These are phyloP conservation scores for Leucocoprinus birnbaumii DNA, from an alignment of 768 basidiomycete genomes.

Conservation along the genomic window DNA sequence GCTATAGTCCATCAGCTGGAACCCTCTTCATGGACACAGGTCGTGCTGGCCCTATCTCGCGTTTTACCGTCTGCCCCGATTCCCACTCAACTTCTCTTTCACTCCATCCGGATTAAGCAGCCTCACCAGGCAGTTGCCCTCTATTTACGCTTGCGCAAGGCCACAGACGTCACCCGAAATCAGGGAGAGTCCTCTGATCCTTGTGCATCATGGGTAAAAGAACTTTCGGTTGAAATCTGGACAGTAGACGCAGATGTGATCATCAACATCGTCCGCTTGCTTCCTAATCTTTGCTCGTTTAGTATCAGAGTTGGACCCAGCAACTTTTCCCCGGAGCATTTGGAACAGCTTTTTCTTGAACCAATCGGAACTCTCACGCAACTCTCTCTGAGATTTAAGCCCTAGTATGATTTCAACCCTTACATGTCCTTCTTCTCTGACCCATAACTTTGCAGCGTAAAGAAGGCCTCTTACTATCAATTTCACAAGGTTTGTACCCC, in stretches of 20 bases:
- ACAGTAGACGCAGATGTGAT: conserved; percentile 71
- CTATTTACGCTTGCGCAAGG: conserved; percentile 49
- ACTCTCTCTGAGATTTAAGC: conserved; percentile 73
- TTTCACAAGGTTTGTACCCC: conserved; percentile 60
- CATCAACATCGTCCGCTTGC: conserved; percentile 59
- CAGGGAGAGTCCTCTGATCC: conserved; percentile 12
- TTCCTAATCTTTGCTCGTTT: conserved; percentile 50
- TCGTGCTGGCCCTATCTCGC: conserved; percentile 55
- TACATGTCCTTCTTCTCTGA: conserved; percentile 1
- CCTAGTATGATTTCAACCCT: conserved; percentile 58
- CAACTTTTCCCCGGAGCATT: conserved; percentile 78
- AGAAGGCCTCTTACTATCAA: conserved; percentile 75
- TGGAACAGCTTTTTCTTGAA: conserved; percentile 59
- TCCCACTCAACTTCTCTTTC: conserved; percentile 55
- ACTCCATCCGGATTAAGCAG: conserved; percentile 47
- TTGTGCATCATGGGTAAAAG: conserved; percentile 39
- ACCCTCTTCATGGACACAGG: conserved; percentile 40
- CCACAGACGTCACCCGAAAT: neutral
- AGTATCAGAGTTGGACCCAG: conserved; percentile 69
- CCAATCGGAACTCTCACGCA: conserved; percentile 44
- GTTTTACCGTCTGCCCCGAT: conserved; percentile 63
- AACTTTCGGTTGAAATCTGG: conserved; percentile 61
- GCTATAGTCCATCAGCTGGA: conserved; percentile 54
- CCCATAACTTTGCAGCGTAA: conserved; percentile 41
- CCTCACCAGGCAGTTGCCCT: conserved; percentile 53